Conservation (phyloP, 2,329 filamentous ascomycete genomes). For the Alternaria burnsii region DNA sequence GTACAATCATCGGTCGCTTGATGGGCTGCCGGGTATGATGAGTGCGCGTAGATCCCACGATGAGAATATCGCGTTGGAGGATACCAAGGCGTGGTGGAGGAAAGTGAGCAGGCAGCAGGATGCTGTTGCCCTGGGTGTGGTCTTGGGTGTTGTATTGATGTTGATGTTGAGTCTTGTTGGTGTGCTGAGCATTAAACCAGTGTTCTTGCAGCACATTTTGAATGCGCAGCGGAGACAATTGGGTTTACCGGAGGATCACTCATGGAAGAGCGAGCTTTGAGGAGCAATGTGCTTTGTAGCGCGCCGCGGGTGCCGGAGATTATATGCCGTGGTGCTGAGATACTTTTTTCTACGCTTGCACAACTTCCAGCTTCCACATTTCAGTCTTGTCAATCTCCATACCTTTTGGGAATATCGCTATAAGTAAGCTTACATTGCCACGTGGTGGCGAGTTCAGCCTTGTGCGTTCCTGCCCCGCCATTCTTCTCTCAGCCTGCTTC, state of each 20-base stretch:
- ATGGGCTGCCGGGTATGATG: conserved; percentile 35
- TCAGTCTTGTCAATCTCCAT: not conserved
- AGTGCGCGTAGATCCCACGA: conserved; percentile 59
- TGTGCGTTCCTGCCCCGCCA: not conserved
- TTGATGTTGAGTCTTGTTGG: conserved; percentile 27
- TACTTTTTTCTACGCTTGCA: not conserved
- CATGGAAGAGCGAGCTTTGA: conserved; percentile 20
- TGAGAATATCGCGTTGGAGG: conserved; percentile 58
- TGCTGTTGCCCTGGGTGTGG: conserved; percentile 28
- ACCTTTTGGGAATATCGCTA: too few species aligned
- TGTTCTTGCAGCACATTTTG: conserved; percentile 32
- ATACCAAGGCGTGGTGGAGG: conserved; percentile 44
- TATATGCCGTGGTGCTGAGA: not conserved
- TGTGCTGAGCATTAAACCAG: conserved; percentile 26
- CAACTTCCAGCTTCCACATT: not conserved
- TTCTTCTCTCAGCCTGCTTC: not conserved
- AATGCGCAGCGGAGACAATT: conserved; percentile 37
- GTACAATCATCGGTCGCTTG: conserved; percentile 58
- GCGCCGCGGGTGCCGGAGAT: not conserved
- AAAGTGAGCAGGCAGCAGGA: conserved; percentile 39
- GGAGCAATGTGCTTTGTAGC: not conserved
- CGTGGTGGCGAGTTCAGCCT: not conserved
- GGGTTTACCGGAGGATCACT: conserved; percentile 24
- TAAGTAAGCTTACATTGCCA: not conserved
- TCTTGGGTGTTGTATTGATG: conserved; percentile 32